Percentiles rank a stretch among this genome's conserved stretches.
Conservation (phyloP, 108 stramenopile species). For the Nannochloropsis oceanica region DNA sequence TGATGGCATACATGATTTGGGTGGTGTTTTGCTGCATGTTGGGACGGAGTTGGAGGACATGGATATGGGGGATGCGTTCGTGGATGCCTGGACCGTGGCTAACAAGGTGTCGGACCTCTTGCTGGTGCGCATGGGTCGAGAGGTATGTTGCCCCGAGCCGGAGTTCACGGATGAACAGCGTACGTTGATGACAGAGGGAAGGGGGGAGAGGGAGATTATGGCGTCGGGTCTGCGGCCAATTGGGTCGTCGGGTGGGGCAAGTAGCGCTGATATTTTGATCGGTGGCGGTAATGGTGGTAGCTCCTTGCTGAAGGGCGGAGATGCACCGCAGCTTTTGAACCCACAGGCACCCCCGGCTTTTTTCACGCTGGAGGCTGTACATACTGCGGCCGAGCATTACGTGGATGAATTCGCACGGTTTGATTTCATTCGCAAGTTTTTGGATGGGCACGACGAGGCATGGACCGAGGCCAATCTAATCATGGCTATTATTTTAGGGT, state of each 20-base stretch:
- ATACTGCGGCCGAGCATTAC: neutral
- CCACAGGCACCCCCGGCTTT: neutral
- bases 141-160: slow-evolving; percentile 9
- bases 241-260: neutral
- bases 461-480: slow-evolving; percentile 16
- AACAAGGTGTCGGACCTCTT: slow-evolving; percentile 26
- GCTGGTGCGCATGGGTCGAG: slow-evolving; percentile 21
- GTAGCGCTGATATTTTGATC: neutral
- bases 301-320: neutral
- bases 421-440: slow-evolving; percentile 8
- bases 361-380: neutral
- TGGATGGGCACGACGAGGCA: slow-evolving; percentile 3
- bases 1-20: slow-evolving; percentile 7
- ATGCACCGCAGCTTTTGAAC: neutral
- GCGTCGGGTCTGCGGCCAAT: neutral
- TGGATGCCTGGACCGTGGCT: slow-evolving; percentile 25
- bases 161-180: slow-evolving; percentile 2
- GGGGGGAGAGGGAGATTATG: neutral
- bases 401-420: slow-evolving; percentile 21
- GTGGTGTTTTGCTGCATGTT: slow-evolving; percentile 6
- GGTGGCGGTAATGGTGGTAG: neutral
- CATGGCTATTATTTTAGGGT: slow-evolving; percentile 25
- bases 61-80: slow-evolving; percentile 32
- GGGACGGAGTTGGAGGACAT: slow-evolving; percentile 14
- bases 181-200: neutral